A percentile compares a stretch with the other conserved stretches of the same genome.
Conservation (phyloP, 306 rosid genomes). For the Sesbania bispinosa region DNA sequence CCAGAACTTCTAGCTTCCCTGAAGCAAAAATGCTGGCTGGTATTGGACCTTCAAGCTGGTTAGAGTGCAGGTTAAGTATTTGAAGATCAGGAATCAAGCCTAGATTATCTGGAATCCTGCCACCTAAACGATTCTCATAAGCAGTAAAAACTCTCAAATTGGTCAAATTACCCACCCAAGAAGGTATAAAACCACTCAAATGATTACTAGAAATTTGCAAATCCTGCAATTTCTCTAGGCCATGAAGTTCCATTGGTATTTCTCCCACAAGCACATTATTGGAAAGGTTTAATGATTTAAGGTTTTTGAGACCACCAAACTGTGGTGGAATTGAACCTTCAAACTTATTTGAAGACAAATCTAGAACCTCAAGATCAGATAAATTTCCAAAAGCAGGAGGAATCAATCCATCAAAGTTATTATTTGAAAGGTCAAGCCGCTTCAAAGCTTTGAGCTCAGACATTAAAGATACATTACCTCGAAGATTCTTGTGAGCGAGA, state of each 20-base stretch:
- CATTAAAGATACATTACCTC: conserved; percentile 75
- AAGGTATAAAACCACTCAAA: conserved; percentile 76
- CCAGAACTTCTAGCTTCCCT: conserved; percentile 80
- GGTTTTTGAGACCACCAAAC: conserved; percentile 67
- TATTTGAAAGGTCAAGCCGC: conserved; percentile 82
- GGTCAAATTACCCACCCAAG: conserved; percentile 84
- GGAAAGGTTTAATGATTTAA: conserved; percentile 76
- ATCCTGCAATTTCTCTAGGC: conserved; percentile 57
- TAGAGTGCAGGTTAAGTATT: conserved; percentile 90
- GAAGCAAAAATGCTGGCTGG: conserved; percentile 74
- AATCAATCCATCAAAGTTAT: conserved; percentile 70
- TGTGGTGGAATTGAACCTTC: conserved; percentile 73
- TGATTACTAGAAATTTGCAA: conserved; percentile 81
- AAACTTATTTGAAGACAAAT: conserved; percentile 81
- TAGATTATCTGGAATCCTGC: conserved; percentile 69
- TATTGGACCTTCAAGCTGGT: conserved; percentile 76
- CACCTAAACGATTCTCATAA: conserved; percentile 80
- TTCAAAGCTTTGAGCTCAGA: conserved; percentile 85
- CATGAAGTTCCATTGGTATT: conserved; percentile 75
- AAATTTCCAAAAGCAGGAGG: conserved; percentile 66
- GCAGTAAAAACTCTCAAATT: conserved; percentile 75
- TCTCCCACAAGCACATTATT: conserved; percentile 74
- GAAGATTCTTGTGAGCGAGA: conserved; percentile 67
- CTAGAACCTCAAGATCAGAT: conserved; percentile 80
- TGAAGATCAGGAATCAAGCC: conserved; percentile 69